Base-by-base conservation (phyloP, 1,284 basidiomycete genomes). In the Irpex sp. region DNA sequence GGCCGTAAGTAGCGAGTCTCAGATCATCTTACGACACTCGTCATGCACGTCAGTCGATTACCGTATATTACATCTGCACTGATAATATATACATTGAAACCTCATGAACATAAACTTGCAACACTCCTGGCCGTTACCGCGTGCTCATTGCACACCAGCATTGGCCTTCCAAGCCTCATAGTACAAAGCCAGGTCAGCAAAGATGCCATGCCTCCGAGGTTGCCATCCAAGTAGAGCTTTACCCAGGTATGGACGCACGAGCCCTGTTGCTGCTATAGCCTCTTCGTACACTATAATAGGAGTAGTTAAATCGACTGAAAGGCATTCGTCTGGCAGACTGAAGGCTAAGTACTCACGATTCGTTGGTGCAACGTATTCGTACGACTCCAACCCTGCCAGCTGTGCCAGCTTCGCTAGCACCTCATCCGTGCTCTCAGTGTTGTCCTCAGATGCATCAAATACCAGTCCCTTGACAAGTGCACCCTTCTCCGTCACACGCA, bases 201-300 rank as follows among this genome's bases (percentile, higher is more conserved):
- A 74, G 36, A 85, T 63, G 1, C 79, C 75, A 39, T 76, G 69
- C 69, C 81, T 83, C 53, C 71, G 74, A 1, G 81, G 79, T 19
- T 69, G 68, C 83, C 83, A 84, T 0, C 79, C 83, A 0, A 83
- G 75, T 19, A 85, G 70, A 2, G 77, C 70, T 21, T 77, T 71
- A 0, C 75, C 82, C 5, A 83, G 75, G 54, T 79, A 78, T 0
- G 83, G 82, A n/a, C 79, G 75, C 1, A 77, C 36, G 6, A 77
- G 63, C 1, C 66, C 58, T 0, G 75, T 76, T 1, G 73, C 70
- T 2, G 63, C 61, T 17, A 78, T n/a, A 0, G 78, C 77, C 1
- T 62, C 64, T 65, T 79, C 76, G 60, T 74, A 78, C 26, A 68
- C 72, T 75, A 46, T 15, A 4, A 11, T 19, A 31, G 17, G 11